Percentiles rank a stretch among this genome's conserved stretches.
Evolutionary conservation across 2,329 filamentous ascomycete species (phyloP).

Genomic region (Fusarium palustre): DNA sequence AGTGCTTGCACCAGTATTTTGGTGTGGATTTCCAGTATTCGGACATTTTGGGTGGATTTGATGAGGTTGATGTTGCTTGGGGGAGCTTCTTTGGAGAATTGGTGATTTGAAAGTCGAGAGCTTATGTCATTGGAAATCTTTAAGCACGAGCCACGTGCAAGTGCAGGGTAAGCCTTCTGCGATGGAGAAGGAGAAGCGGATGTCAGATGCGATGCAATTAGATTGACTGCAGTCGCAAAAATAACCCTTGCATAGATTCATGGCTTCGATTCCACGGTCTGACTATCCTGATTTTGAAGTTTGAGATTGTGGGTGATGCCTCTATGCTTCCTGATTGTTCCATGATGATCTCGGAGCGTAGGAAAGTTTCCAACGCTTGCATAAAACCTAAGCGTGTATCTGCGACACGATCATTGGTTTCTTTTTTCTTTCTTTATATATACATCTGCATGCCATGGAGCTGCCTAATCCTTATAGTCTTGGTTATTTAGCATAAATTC

Average conservation of each 20-base stretch:
- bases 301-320: neutral
- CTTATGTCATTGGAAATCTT: constrained; percentile 32
- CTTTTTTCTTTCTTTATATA: too few relatives aligned
- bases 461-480: too few relatives aligned
- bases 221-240: neutral
- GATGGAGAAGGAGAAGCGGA: neutral
- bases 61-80: constrained; percentile 4
- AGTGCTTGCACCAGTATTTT: constrained; percentile 99
- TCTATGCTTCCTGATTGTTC: too few relatives aligned
- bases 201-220: too few relatives aligned
- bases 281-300: neutral
- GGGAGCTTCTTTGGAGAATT: neutral
- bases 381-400: too few relatives aligned
- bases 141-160: neutral
- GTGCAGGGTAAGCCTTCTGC: constrained; percentile 18
- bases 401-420: too few relatives aligned
- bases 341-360: too few relatives aligned
- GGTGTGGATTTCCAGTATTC: constrained; percentile 99
- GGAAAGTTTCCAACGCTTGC: too few relatives aligned
- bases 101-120: neutral
- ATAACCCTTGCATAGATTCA: too few relatives aligned
- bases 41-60: constrained; percentile 71
- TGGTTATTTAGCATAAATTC: neutral
- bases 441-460: too few relatives aligned
- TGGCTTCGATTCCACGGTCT: too few relatives aligned